Evolutionary conservation across 73 alveolate species (phyloP).

Genomic region (Tetrahymena borealis): DNA sequence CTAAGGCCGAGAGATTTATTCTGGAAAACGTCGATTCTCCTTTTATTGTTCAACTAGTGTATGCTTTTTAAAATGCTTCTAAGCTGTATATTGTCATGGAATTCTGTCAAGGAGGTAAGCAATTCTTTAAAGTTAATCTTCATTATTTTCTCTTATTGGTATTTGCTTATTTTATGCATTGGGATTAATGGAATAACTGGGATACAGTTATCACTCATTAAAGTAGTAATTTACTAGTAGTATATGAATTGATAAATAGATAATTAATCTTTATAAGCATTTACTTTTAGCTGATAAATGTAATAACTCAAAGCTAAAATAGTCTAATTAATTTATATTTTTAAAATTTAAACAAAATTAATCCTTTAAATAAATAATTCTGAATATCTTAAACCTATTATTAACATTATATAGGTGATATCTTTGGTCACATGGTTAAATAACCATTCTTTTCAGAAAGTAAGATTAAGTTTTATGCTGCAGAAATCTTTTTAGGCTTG

Average conservation of each 20-base stretch:
- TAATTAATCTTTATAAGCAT: too few relatives aligned
- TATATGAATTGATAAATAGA: too few relatives aligned
- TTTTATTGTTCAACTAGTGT: slow-evolving; percentile 74
- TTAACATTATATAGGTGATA: not conserved
- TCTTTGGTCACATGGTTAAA: slow-evolving; percentile 1
- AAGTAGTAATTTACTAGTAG: too few relatives aligned
- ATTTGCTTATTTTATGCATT: too few relatives aligned
- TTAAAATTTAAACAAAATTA: not conserved
- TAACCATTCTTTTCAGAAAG: not conserved
- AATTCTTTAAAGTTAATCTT: slow-evolving; percentile 16
- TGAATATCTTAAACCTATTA: not conserved
- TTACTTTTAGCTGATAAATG: too few relatives aligned
- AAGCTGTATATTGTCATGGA: slow-evolving; percentile 84
- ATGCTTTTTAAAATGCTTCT: slow-evolving; percentile 74
- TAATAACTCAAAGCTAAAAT: too few relatives aligned
- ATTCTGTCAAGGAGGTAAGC: slow-evolving; percentile 90
- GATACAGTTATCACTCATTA: too few relatives aligned
- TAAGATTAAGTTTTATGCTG: slow-evolving; percentile 19
- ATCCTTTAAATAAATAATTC: not conserved
- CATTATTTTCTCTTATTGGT: not conserved
- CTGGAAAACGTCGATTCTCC: slow-evolving; percentile 65
- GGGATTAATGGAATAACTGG: too few relatives aligned
- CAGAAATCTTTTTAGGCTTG: slow-evolving; percentile 48
- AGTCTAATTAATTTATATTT: slow-evolving; percentile 29
- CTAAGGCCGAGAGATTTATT: slow-evolving; percentile 60